Evolutionary conservation across 208 protist genomes (phyloP).

Genomic region (Sergeia podlipaevii): DNA sequence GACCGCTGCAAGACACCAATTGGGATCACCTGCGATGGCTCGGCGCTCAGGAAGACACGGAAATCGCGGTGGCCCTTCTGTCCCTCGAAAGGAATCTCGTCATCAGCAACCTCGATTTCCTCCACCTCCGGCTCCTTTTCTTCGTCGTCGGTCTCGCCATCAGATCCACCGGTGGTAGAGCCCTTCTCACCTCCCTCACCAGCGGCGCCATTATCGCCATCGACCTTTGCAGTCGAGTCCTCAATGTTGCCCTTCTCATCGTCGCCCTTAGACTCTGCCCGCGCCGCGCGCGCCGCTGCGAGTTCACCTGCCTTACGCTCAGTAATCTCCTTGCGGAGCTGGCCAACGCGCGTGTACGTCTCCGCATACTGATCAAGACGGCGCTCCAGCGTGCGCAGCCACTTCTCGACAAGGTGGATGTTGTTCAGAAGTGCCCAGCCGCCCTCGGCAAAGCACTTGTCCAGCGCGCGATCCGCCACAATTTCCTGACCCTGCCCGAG

Average conservation of each 20-base stretch:
- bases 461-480: conserved; percentile 94
- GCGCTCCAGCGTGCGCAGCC: conserved; percentile 96
- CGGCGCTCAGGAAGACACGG: conserved; percentile 97
- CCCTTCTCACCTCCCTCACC: conserved; percentile 11
- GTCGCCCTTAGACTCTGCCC: conserved; percentile 4
- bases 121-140: conserved; percentile 24
- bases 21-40: conserved; percentile 95
- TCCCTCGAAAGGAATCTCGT: conserved; percentile 90
- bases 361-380: conserved; percentile 92
- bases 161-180: conserved; percentile 15
- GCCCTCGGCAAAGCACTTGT: conserved; percentile 90
- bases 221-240: conserved; percentile 14
- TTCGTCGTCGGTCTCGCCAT: conserved; percentile 11
- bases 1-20: conserved; percentile 97
- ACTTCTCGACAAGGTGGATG: conserved; percentile 97
- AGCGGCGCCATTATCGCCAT: conserved; percentile 6
- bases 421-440: conserved; percentile 98
- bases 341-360: conserved; percentile 88
- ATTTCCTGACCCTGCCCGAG: conserved; percentile 98
- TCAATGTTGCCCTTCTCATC: conserved; percentile 1
- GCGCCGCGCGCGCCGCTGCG: neutral
- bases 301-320: conserved; percentile 74
- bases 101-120: conserved; percentile 72
- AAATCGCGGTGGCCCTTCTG: conserved; percentile 93
- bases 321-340: conserved; percentile 81